Evolutionary conservation across 1,284 basidiomycete species (phyloP), one percentile per base, ranked within the genome.

Genomic region (Melanopsichium pennsylvanicum): DNA sequence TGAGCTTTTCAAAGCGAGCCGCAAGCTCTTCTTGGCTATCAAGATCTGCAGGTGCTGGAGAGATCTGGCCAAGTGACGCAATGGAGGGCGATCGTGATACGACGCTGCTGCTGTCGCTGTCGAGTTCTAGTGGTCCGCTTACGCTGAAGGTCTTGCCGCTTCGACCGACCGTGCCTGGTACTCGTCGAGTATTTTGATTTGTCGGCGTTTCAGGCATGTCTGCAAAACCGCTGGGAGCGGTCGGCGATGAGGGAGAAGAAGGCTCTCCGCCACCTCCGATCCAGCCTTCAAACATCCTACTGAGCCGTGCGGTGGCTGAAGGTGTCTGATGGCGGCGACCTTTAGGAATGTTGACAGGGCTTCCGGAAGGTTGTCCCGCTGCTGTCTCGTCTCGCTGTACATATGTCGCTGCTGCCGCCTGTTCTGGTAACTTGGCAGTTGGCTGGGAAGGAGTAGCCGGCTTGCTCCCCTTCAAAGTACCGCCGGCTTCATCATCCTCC

Each of bases 221-320:
- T 6, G 33, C 35, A 12, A 36, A 16, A 21, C 16, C 32, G n/a
- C 3, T 34, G 19, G 33, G 22, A 5, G 32, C 15, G 21, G 18
- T 41, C 5, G 54, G 32, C 19, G 64, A 57, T 1, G 52, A 40
- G 8, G 69, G 58, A 7, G 70, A 62, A 7, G 43, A 33, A 12
- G 64, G 44, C 27, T 63, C 63, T 6, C 25, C 41, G n/a, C 37
- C 36, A 19, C 61, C 44, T 5, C 62, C 59, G 22, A 72, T 57
- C 74, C 74, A 76, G 39, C 74, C 72, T 34, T 76, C 74, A 36
- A 76, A 76, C 69, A 76, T 76, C 7, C 61, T 44, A 42, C 71
- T 74, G 26, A 76, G 56, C 36, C 74, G 48, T 11, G 72, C 60
- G 2, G 74, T 72, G 5, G 72, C 58, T 21, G 59, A 59, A 21